phyloP scores from a whole-genome alignment of 2,329 filamentous ascomycete genomes.

The Colletotrichum caudatum region DNA sequence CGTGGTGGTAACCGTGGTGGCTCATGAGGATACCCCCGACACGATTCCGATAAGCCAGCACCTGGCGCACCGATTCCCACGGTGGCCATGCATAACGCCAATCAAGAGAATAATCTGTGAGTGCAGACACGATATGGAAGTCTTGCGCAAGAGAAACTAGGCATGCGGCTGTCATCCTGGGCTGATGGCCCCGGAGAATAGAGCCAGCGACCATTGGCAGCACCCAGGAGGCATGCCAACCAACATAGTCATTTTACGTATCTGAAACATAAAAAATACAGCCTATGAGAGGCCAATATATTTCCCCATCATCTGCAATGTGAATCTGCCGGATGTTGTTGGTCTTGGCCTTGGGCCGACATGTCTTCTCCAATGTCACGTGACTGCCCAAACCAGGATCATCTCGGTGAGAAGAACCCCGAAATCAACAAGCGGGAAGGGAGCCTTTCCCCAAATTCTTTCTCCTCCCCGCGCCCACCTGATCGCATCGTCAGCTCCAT shows the following conservation, averaged over 20 bases:
- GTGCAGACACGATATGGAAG: neutral
- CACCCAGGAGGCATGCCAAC: constrained; percentile 6
- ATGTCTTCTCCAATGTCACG: constrained; percentile 3
- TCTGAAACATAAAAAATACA: constrained; percentile 17
- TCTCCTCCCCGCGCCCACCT: neutral
- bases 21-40: constrained; percentile 15
- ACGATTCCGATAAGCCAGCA: constrained; percentile 16
- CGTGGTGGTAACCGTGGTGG: constrained; percentile 38
- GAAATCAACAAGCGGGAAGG: constrained; percentile 9
- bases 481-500: constrained; percentile 46
- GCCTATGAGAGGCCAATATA: neutral
- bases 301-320: neutral
- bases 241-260: constrained; percentile 29
- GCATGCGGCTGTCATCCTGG: neutral
- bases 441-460: neutral
- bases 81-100: constrained; percentile 1
- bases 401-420: constrained; percentile 20
- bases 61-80: neutral
- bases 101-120: neutral
- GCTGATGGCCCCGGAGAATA: neutral
- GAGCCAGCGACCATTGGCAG: neutral
- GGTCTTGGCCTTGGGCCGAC: neutral
- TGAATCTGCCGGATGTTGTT: neutral
- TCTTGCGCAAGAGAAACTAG: constrained; percentile 10
- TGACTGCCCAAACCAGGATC: constrained; percentile 20